phyloP scores from a whole-genome alignment of 2,329 filamentous ascomycete species.

The Monilinia vaccinii-corymbosi region DNA sequence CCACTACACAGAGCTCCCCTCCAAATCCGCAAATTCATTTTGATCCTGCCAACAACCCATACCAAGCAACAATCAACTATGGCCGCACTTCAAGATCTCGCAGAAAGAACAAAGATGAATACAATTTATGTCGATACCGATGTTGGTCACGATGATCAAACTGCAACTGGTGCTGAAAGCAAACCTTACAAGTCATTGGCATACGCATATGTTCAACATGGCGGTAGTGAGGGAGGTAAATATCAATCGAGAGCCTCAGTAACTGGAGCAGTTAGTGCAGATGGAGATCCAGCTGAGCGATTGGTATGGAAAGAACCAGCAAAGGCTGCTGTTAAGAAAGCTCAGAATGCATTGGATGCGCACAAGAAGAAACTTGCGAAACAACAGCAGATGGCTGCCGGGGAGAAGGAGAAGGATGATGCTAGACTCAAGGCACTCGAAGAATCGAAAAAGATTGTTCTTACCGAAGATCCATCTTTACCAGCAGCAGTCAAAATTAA shows the following conservation, averaged over 20 bases:
- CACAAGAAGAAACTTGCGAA: constrained; percentile 80
- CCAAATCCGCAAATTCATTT: not conserved
- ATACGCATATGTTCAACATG: constrained; percentile 64
- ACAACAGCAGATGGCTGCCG: constrained; percentile 62
- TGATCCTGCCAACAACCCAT: not conserved
- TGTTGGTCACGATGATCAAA: constrained; percentile 59
- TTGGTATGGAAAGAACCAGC: constrained; percentile 72
- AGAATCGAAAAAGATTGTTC: constrained; percentile 70
- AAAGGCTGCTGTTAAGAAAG: constrained; percentile 82
- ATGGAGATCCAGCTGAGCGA: constrained; percentile 54
- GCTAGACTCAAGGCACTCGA: constrained; percentile 63
- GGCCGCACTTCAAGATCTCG: constrained; percentile 38
- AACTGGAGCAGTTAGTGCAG: constrained; percentile 49
- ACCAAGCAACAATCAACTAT: constrained; percentile 18
- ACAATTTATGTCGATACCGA: constrained; percentile 74
- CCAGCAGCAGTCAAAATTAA: constrained; percentile 68
- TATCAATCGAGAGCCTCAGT: constrained; percentile 63
- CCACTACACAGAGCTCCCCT: not conserved
- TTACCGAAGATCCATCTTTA: constrained; percentile 61
- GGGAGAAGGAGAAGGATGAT: constrained; percentile 63
- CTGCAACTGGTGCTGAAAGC: constrained; percentile 58
- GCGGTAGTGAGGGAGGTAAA: constrained; percentile 41
- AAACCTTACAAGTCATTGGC: constrained; percentile 76
- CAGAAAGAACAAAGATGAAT: constrained; percentile 40
- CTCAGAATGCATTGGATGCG: constrained; percentile 60